A percentile compares a stretch with the other conserved stretches of the same genome.
Conservation (phyloP, 2,329 filamentous ascomycete species). For the Zymoseptoria crescenta region DNA sequence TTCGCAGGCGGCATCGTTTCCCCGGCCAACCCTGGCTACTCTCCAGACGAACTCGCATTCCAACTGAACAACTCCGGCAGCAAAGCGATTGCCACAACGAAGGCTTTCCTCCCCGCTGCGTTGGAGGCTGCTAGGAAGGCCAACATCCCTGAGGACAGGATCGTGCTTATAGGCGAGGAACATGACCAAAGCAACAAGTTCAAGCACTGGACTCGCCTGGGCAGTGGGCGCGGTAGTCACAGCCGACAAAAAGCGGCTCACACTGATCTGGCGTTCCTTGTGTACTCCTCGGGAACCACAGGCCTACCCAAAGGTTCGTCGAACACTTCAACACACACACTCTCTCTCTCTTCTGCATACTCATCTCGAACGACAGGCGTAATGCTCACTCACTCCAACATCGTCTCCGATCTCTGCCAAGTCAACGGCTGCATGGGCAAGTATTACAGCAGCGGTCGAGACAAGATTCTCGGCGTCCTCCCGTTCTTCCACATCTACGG, state of each 20-base stretch:
- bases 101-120: constrained; percentile 56
- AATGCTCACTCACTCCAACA: constrained; percentile 74
- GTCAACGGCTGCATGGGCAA: constrained; percentile 45
- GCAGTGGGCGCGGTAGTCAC: constrained; percentile 51
- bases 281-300: constrained; percentile 85
- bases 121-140: constrained; percentile 59
- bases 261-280: constrained; percentile 72
- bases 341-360: no score
- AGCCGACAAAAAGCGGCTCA: constrained; percentile 51
- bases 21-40: constrained; percentile 87
- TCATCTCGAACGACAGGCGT: constrained; percentile 50
- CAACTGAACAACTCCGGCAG: constrained; percentile 74
- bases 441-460: constrained; percentile 44
- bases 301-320: constrained; percentile 62
- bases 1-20: constrained; percentile 78
- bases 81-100: constrained; percentile 66
- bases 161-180: constrained; percentile 67
- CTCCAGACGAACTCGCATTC: constrained; percentile 70
- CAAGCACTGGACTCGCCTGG: constrained; percentile 66
- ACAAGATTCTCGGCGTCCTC: constrained; percentile 68
- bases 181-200: constrained; percentile 50
- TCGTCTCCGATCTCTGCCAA: constrained; percentile 60
- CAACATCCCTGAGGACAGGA: constrained; percentile 60
- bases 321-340: neutral
- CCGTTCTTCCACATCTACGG: constrained; percentile 92